Evolutionary conservation across 495 filamentous ascomycete genomes (phyloP).

Genomic region (Daldinia loculata): DNA sequence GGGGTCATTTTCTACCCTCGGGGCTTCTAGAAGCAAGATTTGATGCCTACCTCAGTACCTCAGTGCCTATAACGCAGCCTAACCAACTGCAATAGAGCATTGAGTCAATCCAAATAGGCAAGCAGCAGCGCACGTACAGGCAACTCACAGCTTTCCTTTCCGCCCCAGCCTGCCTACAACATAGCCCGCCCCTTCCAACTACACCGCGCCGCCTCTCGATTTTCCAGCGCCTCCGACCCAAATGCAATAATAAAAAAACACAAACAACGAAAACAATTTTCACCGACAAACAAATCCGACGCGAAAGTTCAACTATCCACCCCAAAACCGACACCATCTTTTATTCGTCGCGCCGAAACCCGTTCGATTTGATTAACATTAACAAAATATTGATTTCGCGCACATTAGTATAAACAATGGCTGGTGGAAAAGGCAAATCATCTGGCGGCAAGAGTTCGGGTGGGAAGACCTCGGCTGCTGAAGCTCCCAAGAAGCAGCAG

Average conservation of each 20-base stretch:
- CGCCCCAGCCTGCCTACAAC: slow-evolving; percentile 4
- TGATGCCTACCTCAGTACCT: neutral
- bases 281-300: slow-evolving; percentile 40
- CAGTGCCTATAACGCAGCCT: neutral
- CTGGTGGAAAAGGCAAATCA: slow-evolving; percentile 94
- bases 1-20: slow-evolving; percentile 21
- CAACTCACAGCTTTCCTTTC: slow-evolving; percentile 2
- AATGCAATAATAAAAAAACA: slow-evolving; percentile 41
- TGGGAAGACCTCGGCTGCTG: slow-evolving; percentile 80
- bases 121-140: slow-evolving; percentile 2
- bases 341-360: slow-evolving; percentile 8
- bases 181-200: slow-evolving; percentile 14
- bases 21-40: slow-evolving; percentile 17
- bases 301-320: slow-evolving; percentile 39
- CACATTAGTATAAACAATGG: slow-evolving; percentile 54
- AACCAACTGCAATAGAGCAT: neutral
- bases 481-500: slow-evolving; percentile 87
- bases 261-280: slow-evolving; percentile 47
- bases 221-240: slow-evolving; percentile 36
- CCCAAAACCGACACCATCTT: slow-evolving; percentile 12
- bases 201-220: slow-evolving; percentile 45
- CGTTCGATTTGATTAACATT: neutral
- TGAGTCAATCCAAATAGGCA: slow-evolving; percentile 8
- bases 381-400: slow-evolving; percentile 42
- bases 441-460: slow-evolving; percentile 87